Evolutionary conservation across 2,329 filamentous ascomycete genomes (phyloP).

Genomic region (Aspergillus awamori): DNA sequence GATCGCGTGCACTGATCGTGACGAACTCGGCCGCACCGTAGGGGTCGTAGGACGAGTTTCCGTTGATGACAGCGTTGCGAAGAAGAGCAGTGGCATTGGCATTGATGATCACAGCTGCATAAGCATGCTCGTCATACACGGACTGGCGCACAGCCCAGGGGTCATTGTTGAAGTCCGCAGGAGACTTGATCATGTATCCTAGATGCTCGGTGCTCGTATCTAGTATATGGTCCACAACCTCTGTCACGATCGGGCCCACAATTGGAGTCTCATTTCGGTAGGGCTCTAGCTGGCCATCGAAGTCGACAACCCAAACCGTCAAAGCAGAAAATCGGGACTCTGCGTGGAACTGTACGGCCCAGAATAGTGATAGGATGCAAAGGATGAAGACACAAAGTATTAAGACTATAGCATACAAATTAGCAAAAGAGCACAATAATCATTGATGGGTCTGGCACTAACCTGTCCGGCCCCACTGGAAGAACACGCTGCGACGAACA

Average conservation of each 20-base stretch:
- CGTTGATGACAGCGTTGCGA: constrained; percentile 55
- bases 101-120: constrained; percentile 65
- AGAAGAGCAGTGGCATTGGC: constrained; percentile 64
- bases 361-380: constrained; percentile 61
- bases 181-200: constrained; percentile 54
- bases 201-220: constrained; percentile 46
- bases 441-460: not conserved
- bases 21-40: constrained; percentile 61
- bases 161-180: constrained; percentile 59
- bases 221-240: constrained; percentile 50
- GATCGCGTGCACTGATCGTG: constrained; percentile 59
- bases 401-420: constrained; percentile 20
- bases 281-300: constrained; percentile 60
- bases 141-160: constrained; percentile 59
- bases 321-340: constrained; percentile 54
- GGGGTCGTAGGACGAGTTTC: constrained; percentile 64
- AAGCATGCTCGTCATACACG: constrained; percentile 62
- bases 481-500: constrained; percentile 24
- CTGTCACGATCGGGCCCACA: constrained; percentile 59
- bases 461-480: constrained; percentile 31
- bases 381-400: constrained; percentile 61
- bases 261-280: constrained; percentile 54
- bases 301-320: constrained; percentile 63
- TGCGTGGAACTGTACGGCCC: constrained; percentile 59
- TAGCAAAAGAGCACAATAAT: not conserved